Base-by-base conservation (phyloP, 805 yeast species). In the Cyberlindnera xylosilytica region DNA sequence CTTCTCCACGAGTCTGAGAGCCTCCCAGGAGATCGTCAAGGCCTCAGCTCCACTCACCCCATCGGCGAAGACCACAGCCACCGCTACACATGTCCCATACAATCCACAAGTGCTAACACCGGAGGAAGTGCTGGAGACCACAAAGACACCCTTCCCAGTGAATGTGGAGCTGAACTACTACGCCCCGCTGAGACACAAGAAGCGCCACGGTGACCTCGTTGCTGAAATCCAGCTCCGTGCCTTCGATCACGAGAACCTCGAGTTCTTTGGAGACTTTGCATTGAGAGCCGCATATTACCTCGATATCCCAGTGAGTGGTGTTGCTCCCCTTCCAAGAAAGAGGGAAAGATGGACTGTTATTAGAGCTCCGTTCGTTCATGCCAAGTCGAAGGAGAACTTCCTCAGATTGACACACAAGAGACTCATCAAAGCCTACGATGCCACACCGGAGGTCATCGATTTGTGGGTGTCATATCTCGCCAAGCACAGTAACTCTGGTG, bases 311-410 rank as follows among this genome's bases (percentile, higher is more conserved):
- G 79, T 85, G 26, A 76, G 81, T 12, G 90, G 89, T 2, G 83
- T 91, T 16, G 72, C 70, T 26, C 86, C 81, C 37, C 63, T 78
- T 50, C 83, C 79, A 49, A 80, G 84, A 3, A 83, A 79, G 60
- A 78, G 81, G 54, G 86, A 91, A 64, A 77, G 89, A 53, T 91
- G 96, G 87, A 93, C 99, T 0, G 96, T 93, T 34, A 89, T 84
- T 57, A 78, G 83, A 62, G 81, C 96, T 3, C 97, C 97, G 1
- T 93, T 93, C 62, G 96, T 86, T 17, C 93, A 87, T 59, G 95
- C 97, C 39, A 90, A 89, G 63, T 76, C 93, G 9, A 93, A 93
- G 68, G 96, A 91, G 69, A 93, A 91, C 71, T 93, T 86, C 66
- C 86, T 87, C 69, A 81, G 98, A 69, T 74, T 78, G 37, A 93